These are phyloP conservation scores for Anthracocystis walkeri DNA, from an alignment of 1,284 basidiomycete species.

Conservation along the genomic window DNA sequence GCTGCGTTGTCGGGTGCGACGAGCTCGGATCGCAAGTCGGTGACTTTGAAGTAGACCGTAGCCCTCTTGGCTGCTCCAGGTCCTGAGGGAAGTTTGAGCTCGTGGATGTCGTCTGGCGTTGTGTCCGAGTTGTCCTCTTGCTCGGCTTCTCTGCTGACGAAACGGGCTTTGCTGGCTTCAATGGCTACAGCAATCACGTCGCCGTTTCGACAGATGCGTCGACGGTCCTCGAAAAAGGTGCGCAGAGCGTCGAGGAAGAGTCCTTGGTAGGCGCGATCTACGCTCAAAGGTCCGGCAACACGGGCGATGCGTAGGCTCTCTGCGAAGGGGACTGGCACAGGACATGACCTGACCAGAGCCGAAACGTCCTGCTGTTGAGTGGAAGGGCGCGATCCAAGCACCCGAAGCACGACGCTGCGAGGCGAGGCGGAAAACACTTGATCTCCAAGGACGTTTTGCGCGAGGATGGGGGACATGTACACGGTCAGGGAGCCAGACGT, in stretches of 20 bases:
- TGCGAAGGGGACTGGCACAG: conserved; percentile 63
- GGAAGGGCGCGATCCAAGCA: conserved; percentile 35
- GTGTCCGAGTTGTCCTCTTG: conserved; percentile 52
- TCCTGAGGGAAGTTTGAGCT: conserved; percentile 33
- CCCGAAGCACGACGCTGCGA: conserved; percentile 22
- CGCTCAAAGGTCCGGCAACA: conserved; percentile 83
- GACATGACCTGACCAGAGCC: conserved; percentile 48
- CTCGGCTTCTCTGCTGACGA: conserved; percentile 48
- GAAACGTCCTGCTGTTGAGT: conserved; percentile 34
- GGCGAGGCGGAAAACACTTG: conserved; percentile 27
- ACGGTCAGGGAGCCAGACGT: conserved; percentile 14
- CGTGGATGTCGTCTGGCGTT: conserved; percentile 68
- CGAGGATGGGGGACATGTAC: conserved; percentile 53
- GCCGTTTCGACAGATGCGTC: conserved; percentile 79
- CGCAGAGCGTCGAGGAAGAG: conserved; percentile 79
- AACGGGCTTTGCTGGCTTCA: conserved; percentile 71
- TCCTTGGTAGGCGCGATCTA: conserved; percentile 79
- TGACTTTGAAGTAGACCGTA: conserved; percentile 81
- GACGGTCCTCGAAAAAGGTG: conserved; percentile 75
- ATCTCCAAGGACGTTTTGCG: conserved; percentile 55
- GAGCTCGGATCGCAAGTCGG: conserved; percentile 79
- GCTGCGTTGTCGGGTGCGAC: conserved; percentile 69
- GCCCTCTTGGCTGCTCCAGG: conserved; percentile 63
- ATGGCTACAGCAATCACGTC: conserved; percentile 84
- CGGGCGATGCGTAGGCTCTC: conserved; percentile 79